These are phyloP conservation scores for Leccinum brunneo-olivaceum DNA, from an alignment of 1,284 basidiomycete species.

Conservation along the genomic window DNA sequence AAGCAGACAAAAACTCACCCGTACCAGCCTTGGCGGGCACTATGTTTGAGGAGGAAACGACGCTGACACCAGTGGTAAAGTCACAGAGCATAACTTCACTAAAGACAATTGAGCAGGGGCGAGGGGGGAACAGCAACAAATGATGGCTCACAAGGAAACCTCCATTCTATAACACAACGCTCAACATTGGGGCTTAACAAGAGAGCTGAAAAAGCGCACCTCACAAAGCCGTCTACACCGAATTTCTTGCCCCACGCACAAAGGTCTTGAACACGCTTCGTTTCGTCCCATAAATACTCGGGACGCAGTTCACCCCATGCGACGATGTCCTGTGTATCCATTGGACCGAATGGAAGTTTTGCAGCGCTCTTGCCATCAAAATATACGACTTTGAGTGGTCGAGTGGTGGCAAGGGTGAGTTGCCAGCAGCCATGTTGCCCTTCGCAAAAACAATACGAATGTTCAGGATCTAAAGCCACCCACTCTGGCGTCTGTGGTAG, in stretches of 20 bases:
- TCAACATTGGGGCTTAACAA: not conserved
- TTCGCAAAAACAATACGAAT: conserved; percentile 32
- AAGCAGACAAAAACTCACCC: conserved; percentile 4
- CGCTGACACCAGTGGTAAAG: not conserved
- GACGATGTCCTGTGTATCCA: conserved; percentile 39
- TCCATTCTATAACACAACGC: conserved; percentile 33
- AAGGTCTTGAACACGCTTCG: conserved; percentile 28
- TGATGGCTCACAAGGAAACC: conserved; percentile 37
- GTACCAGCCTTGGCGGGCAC: not conserved
- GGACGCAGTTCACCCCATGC: conserved; percentile 30
- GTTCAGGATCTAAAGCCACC: conserved; percentile 36
- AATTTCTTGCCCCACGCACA: conserved; percentile 31
- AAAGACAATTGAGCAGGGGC: conserved; percentile 7
- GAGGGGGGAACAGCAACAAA: not conserved
- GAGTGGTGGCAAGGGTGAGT: conserved; percentile 31
- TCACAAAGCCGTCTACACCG: conserved; percentile 32
- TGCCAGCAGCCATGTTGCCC: conserved; percentile 29
- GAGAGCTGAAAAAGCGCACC: conserved; percentile 17
- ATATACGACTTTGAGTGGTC: conserved; percentile 34
- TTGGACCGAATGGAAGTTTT: conserved; percentile 29
- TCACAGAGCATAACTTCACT: not conserved
- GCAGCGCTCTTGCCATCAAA: conserved; percentile 37
- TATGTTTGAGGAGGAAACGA: conserved; percentile 22
- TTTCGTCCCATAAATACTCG: conserved; percentile 22
- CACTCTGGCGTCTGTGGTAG: conserved; percentile 32